Base-by-base conservation (phyloP, 371 early-diverging fungal genomes). In the Haplosporangium sp. region DNA sequence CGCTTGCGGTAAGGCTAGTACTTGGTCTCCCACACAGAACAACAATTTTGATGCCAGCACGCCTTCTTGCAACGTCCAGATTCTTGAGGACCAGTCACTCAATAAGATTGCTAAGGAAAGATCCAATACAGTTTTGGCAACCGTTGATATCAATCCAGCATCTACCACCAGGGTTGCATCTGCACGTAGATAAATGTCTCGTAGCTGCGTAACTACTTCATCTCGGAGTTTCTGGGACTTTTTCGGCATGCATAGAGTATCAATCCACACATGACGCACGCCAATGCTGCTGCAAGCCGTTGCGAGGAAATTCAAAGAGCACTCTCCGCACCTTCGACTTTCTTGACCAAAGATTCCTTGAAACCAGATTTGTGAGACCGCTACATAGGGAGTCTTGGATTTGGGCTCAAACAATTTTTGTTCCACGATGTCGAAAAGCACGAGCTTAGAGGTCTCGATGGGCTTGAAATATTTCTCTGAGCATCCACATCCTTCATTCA, bases 291-390 rank as follows among this genome's bases (percentile, higher is more conserved):
- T 50, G 18, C 65, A 64, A 20, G 52, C 51, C 43, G 7, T 55
- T 47, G 14, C 38, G 40, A 64, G 51, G 29, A 38, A 51, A 38
- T 9, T 0, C 13, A 64, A 57, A 64, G 50, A 40, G 65, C 58
- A 64, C 6, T 57, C 23, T 41, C 65, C 57, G 21, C 65, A 64
- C 18, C 3, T 55, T 47, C 65, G 57, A 41, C 57, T 47, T 38
- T 14, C 14, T 57, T 64, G 65, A 23, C 65, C 65, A 57, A 64
- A 64, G 57, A 64, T 48, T 42, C 65, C 65, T 51, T 64, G 65
- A 64, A 64, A 57, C 65, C 65, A 64, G 58, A 64, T 11, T 40
- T 64, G 65, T n/a, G 65, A 64, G 41, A 64, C 65, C 41, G 65
- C 57, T 42, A 64, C 57, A 57, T 64, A 57, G 13, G 20, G 18